Evolutionary conservation across 805 yeast species (phyloP), one percentile per base, ranked within the genome.

Genomic region (Saccharomycopsis oosterbeekiorum): DNA sequence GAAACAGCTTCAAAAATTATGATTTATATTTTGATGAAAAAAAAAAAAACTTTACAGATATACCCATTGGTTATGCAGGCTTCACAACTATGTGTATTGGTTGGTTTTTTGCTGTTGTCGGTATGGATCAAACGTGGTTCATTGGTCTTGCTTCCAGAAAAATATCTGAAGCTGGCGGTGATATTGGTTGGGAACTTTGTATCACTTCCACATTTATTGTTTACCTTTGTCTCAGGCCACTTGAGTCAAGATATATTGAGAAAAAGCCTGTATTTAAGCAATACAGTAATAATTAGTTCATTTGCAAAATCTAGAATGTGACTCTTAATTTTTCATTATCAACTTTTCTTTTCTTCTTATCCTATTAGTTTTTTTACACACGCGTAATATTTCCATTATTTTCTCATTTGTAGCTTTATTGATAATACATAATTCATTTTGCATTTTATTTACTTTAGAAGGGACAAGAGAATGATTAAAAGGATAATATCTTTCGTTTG

Each of bases 121-220:
- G 97, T 66, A 90, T 92, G 96, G 77, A 79, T 69, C 97, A 92
- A 76, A 81, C 81, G 5, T 91, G 96, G 89, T 92, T 85, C 77
- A 71, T 71, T 19, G 97, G 97, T 68, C 85, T 81, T 55, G 69
- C 89, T 66, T 90, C 84, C 41, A 71, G 69, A 47, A 65, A 74
- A 65, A 84, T 88, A 68, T 92, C 92, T 65, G 72, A 66, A 10
- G 70, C 67, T 53, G 96, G 96, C 68, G 97, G 93, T 64, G 97
- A 90, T 71, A 80, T 91, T 69, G 97, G 96, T 41, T 89, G 88
- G 70, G 94, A 88, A 76, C 76, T 91, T 62, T 89, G 85, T 53
- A 80, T 80, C 60, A 80, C 77, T 9, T 88, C 89, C 69, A 75
- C 93, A 12, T 84, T 85, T 65, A 70, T 88, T 60, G 84, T 80